Conservation (phyloP, 1,139 yeast genomes). For the Pichia sp. region DNA sequence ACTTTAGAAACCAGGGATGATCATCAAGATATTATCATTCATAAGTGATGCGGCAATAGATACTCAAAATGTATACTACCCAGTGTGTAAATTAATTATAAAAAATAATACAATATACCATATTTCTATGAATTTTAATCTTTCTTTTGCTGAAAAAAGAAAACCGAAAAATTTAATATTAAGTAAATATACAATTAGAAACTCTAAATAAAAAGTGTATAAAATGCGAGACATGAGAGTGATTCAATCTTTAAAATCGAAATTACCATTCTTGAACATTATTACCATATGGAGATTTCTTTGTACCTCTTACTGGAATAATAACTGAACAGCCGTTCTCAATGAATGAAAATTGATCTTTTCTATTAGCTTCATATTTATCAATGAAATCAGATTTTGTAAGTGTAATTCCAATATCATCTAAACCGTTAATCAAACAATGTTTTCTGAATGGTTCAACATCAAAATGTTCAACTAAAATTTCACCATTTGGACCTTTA, state of each 20-base stretch:
- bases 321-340: slow-evolving; percentile 70
- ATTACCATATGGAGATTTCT: slow-evolving; percentile 63
- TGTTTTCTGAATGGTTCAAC: slow-evolving; percentile 90
- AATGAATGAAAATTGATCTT: slow-evolving; percentile 76
- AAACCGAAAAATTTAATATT: too few species aligned
- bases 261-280: slow-evolving; percentile 73
- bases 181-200: neutral
- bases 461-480: slow-evolving; percentile 74
- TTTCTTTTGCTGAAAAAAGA: too few species aligned
- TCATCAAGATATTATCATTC: slow-evolving; percentile 41
- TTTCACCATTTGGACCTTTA: slow-evolving; percentile 61
- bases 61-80: neutral
- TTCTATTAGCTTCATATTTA: slow-evolving; percentile 71
- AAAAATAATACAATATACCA: too few species aligned
- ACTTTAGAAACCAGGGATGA: slow-evolving; percentile 36
- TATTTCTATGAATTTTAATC: too few species aligned
- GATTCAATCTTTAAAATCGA: too few species aligned
- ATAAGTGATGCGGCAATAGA: too few species aligned
- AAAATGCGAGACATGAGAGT: neutral
- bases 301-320: slow-evolving; percentile 63
- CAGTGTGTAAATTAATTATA: too few species aligned
- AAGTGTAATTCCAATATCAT: slow-evolving; percentile 92
- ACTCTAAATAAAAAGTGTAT: neutral
- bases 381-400: slow-evolving; percentile 76
- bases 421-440: slow-evolving; percentile 89